phyloP scores from a whole-genome alignment of 2,329 filamentous ascomycete genomes.

The Shiraia sp. region DNA sequence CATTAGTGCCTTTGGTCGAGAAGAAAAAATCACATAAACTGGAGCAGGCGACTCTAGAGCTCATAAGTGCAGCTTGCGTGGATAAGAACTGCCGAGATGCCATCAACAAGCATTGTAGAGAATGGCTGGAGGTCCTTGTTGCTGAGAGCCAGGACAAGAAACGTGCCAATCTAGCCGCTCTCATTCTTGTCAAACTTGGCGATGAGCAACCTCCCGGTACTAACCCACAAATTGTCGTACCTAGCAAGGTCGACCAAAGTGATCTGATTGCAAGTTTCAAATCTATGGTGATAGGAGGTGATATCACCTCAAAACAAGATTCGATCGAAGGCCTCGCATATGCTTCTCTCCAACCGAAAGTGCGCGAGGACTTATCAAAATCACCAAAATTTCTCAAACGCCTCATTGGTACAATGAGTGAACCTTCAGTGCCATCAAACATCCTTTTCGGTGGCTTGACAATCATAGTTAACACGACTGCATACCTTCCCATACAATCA shows the following conservation, averaged over 20 bases:
- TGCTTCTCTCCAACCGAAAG: conserved; percentile 79
- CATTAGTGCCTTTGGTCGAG: conserved; percentile 75
- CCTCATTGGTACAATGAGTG: conserved; percentile 65
- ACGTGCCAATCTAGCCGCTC: conserved; percentile 56
- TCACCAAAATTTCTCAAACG: conserved; percentile 70
- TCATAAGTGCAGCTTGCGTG: conserved; percentile 91
- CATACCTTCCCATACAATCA: conserved; percentile 74
- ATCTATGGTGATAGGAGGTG: conserved; percentile 66
- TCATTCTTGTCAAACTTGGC: conserved; percentile 61
- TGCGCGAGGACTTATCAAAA: conserved; percentile 78
- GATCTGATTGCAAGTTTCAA: conserved; percentile 61
- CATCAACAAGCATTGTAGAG: conserved; percentile 79
- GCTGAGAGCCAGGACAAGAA: conserved; percentile 67
- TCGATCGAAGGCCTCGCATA: conserved; percentile 92
- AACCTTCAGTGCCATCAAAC: conserved; percentile 52
- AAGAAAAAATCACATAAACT: conserved; percentile 83
- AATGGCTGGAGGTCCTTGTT: conserved; percentile 86
- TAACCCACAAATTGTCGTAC: conserved; percentile 36
- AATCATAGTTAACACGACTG: conserved; percentile 82
- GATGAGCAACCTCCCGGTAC: conserved; percentile 43
- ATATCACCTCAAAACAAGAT: conserved; percentile 64
- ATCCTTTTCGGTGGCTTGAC: conserved; percentile 84
- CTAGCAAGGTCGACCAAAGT: conserved; percentile 43
- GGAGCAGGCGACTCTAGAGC: conserved; percentile 82
- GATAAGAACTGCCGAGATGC: conserved; percentile 80